phyloP scores from a whole-genome alignment of 2,329 filamentous ascomycete species.

The Chrysosporium queenslandicum region DNA sequence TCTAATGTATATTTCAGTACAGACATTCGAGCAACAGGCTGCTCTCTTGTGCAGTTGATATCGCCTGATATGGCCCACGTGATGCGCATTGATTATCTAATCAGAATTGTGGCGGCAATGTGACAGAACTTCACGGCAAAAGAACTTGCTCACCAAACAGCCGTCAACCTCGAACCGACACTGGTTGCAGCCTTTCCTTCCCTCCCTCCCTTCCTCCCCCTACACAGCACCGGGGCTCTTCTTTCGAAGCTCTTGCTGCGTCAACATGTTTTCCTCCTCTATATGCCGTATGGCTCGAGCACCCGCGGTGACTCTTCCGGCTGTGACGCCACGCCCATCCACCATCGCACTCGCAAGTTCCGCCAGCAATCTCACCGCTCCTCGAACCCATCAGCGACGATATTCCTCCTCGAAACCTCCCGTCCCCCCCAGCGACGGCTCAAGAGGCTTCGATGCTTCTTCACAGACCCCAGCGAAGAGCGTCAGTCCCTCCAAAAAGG shows the following conservation, averaged over 20 bases:
- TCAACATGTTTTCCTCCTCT: constrained; percentile 38
- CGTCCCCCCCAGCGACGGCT: constrained; percentile 38
- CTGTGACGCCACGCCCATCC: constrained; percentile 25
- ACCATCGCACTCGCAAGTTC: constrained; percentile 24
- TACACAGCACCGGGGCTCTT: constrained; percentile 1
- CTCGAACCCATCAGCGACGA: constrained; percentile 34
- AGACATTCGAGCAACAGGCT: too few relatives aligned
- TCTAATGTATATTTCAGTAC: too few relatives aligned
- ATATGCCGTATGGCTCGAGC: constrained; percentile 38
- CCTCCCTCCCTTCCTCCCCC: background rate
- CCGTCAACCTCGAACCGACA: background rate
- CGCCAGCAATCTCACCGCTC: constrained; percentile 24
- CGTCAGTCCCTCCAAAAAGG: constrained; percentile 30
- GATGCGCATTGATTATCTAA: constrained; percentile 4
- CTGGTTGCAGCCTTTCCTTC: background rate
- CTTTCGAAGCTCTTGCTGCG: constrained; percentile 2
- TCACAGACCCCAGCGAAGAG: constrained; percentile 31
- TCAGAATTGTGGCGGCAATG: background rate
- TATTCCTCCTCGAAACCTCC: constrained; percentile 43
- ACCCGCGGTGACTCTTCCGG: constrained; percentile 27
- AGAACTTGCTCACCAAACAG: constrained; percentile 6
- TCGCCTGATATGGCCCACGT: too few relatives aligned
- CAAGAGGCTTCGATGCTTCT: constrained; percentile 33
- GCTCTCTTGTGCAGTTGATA: too few relatives aligned
- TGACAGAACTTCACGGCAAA: background rate